Percentiles rank a stretch among this genome's conserved stretches.
Conservation (phyloP, 139 green algal genomes). For the Chlorella sp. region DNA sequence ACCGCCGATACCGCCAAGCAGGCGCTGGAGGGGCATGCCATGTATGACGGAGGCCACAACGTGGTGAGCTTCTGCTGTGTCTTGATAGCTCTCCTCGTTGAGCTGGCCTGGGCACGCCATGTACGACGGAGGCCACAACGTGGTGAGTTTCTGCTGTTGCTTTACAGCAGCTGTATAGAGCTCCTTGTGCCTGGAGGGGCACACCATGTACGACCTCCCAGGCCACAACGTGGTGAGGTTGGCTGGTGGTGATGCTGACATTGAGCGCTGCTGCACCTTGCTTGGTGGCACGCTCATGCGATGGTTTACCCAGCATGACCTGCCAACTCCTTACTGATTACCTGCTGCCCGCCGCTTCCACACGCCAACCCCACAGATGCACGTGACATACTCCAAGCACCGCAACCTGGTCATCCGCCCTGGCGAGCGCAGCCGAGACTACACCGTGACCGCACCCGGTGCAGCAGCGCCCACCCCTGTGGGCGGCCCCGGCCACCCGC, state of each 20-base stretch:
- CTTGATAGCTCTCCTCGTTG: background rate
- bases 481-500: too few species aligned
- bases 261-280: background rate
- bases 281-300: background rate
- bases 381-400: conserved; percentile 17
- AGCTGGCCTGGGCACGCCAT: too few species aligned
- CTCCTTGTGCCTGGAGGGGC: too few species aligned
- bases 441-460: background rate
- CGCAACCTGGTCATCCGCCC: conserved; percentile 12
- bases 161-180: too few species aligned
- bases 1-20: conserved; percentile 42
- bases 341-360: background rate
- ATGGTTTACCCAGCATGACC: background rate
- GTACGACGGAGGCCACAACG: too few species aligned
- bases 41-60: conserved; percentile 63
- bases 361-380: background rate
- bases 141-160: too few species aligned
- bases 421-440: background rate
- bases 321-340: background rate
- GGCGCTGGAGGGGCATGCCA: conserved; percentile 56
- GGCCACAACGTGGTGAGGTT: too few species aligned
- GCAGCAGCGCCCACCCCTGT: background rate
- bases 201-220: too few species aligned
- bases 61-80: conserved; percentile 25
- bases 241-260: background rate